Conservation (phyloP, 495 filamentous ascomycete species). For the Neurospora tetrasperma region DNA sequence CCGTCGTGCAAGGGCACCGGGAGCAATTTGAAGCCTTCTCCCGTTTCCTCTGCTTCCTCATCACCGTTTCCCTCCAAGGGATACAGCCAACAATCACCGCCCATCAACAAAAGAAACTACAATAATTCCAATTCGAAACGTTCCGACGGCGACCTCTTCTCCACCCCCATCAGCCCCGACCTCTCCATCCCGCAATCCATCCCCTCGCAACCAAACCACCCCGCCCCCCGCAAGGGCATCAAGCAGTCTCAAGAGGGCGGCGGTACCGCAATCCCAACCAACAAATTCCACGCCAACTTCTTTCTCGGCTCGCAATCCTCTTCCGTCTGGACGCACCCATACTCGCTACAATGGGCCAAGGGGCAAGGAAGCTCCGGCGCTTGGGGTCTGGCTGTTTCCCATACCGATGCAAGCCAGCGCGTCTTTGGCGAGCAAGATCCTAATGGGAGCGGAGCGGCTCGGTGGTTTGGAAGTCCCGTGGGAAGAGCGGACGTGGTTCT, state of each 20-base stretch:
- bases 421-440: slow-evolving; percentile 45
- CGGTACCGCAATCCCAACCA: slow-evolving; percentile 57
- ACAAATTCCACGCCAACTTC: slow-evolving; percentile 90
- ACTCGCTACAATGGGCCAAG: slow-evolving; percentile 67
- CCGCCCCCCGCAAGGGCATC: slow-evolving; percentile 30
- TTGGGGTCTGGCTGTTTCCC: slow-evolving; percentile 69
- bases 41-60: background rate
- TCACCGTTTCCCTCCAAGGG: background rate
- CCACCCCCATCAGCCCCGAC: slow-evolving; percentile 49
- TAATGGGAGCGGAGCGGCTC: slow-evolving; percentile 40
- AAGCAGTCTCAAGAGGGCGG: slow-evolving; percentile 19
- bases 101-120: background rate
- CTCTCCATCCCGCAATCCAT: slow-evolving; percentile 45
- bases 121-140: background rate
- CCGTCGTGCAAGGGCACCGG: background rate
- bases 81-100: background rate
- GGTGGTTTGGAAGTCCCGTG: slow-evolving; percentile 73
- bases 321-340: slow-evolving; percentile 75
- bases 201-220: slow-evolving; percentile 32
- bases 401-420: slow-evolving; percentile 54
- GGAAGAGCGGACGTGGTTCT: slow-evolving; percentile 73
- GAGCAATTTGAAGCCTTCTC: background rate
- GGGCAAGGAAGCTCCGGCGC: slow-evolving; percentile 55
- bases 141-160: slow-evolving; percentile 33
- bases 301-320: slow-evolving; percentile 66